Base-by-base conservation (phyloP, 2,329 filamentous ascomycete species). In the Pyrenophora teres region DNA sequence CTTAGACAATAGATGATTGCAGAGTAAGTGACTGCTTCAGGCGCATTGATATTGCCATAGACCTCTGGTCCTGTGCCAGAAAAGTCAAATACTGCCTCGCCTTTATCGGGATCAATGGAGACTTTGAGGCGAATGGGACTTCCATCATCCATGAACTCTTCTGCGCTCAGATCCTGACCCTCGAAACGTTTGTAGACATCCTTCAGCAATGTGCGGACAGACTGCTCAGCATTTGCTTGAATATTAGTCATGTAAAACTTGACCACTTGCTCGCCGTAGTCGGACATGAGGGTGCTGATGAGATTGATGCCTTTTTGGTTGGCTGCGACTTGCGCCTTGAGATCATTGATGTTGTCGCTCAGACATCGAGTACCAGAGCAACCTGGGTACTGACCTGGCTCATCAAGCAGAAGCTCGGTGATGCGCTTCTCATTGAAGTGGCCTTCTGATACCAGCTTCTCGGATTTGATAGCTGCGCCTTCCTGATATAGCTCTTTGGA, bases 141-240 rank as follows among this genome's bases (percentile, higher is more conserved):
- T 21, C 90, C 90, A 63, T 95, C 90, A 62, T 95, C 91, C 89
- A 95, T 94, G 76, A 87, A 90, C 67, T 96, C 90, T 1, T 87
- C 79, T 0, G 91, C 88, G 6, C 83, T 81, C 0, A 95, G 81
- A n/a, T 89, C 84, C 50, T 84, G 81, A 2, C 87, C 87, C 59
- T 85, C 81, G 60, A 91, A 90, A 19, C 84, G 81, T 56, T 81
- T 81, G 64, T 85, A 81, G n/a, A 93, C 86, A 3, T 83, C 78
- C 65, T 88, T 91, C 23, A 95, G 79, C 4, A 95, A 80, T 43
- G 83, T 83, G 15, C 89, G 83, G 0, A 96, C 91, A 27, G 87
- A 87, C 1, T 84, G 78, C 63, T 92, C 90, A 0, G 90, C 90
- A 39, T 92, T 94, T 52, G 85, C 81, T 69, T 94, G 90, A 57